Evolutionary conservation across 345 rosid genomes (phyloP).

Genomic region (Rubroshorea leprosula): DNA sequence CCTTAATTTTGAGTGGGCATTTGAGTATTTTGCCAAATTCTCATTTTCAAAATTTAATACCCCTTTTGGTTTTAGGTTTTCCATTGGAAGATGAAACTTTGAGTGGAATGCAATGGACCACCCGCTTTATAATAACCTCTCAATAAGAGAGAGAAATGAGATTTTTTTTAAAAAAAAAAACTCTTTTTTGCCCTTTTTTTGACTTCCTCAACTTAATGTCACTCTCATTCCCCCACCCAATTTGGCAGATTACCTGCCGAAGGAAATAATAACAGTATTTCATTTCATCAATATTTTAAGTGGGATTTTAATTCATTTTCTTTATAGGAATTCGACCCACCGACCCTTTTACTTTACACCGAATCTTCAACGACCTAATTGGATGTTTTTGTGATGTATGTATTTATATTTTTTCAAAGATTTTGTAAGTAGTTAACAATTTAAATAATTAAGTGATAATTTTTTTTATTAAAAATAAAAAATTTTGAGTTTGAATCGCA

Average conservation of each 20-base stretch:
- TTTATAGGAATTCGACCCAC: conserved; percentile 13
- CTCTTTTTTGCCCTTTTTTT: too few species aligned
- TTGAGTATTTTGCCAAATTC: conserved; percentile 14
- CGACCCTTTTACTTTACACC: conserved; percentile 16
- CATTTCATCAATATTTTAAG: too few species aligned
- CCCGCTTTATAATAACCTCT: conserved; percentile 16
- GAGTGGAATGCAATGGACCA: conserved; percentile 18
- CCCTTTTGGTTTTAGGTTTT: neutral
- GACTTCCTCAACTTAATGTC: conserved; percentile 30
- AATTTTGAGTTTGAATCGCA: too few species aligned
- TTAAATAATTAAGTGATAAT: too few species aligned
- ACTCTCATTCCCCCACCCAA: conserved; percentile 2
- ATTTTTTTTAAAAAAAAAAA: too few species aligned
- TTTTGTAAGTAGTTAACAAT: too few species aligned
- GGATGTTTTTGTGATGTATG: conserved; percentile 12
- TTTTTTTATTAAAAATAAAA: too few species aligned
- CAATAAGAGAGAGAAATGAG: neutral
- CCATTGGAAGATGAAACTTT: conserved; percentile 12
- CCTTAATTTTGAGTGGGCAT: conserved; percentile 39
- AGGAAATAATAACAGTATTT: conserved; percentile 1
- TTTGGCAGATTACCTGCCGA: conserved; percentile 21
- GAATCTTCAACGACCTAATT: conserved; percentile 14
- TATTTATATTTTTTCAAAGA: too few species aligned
- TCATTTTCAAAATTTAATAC: neutral
- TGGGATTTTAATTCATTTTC: too few species aligned